Evolutionary conservation across 2,329 filamentous ascomycete species (phyloP).

Genomic region (Aureobasidium sp.): DNA sequence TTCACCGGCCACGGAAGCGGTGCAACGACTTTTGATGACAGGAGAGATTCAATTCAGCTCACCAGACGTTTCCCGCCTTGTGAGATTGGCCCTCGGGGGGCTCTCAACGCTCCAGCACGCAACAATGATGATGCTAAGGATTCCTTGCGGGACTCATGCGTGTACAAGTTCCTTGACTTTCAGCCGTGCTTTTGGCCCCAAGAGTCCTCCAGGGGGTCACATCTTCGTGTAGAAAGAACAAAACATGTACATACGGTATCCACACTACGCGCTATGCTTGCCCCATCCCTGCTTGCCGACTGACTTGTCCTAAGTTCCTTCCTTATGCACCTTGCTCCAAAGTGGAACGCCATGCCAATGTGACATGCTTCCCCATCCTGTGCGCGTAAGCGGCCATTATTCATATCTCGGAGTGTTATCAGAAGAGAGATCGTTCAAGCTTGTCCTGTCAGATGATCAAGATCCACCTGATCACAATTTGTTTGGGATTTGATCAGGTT

Average conservation of each 20-base stretch:
- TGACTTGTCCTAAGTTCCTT: not conserved
- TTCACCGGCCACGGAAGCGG: not conserved
- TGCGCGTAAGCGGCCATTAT: conserved; percentile 3
- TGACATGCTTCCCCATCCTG: not conserved
- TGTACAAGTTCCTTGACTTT: not conserved
- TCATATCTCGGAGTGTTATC: not conserved
- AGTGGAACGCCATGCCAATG: not conserved
- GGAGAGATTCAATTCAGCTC: not conserved
- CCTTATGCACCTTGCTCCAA: not conserved
- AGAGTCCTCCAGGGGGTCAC: not conserved
- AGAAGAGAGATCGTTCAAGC: not conserved
- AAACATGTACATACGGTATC: not conserved
- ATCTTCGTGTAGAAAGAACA: not conserved
- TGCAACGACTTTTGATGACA: conserved; percentile 3
- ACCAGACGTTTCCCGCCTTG: not conserved
- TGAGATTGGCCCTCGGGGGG: not conserved
- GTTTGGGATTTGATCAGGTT: not conserved
- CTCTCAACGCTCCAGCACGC: not conserved
- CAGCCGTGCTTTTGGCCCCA: not conserved
- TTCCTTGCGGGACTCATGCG: not conserved
- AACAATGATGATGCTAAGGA: conserved; percentile 3
- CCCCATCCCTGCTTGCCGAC: not conserved
- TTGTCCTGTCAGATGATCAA: not conserved
- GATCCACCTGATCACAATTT: not conserved
- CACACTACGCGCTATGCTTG: not conserved